A percentile compares a stretch with the other conserved stretches of the same genome.
Evolutionary conservation across 306 rosid species (phyloP).

Genomic region (Pachyrhizus erosus): DNA sequence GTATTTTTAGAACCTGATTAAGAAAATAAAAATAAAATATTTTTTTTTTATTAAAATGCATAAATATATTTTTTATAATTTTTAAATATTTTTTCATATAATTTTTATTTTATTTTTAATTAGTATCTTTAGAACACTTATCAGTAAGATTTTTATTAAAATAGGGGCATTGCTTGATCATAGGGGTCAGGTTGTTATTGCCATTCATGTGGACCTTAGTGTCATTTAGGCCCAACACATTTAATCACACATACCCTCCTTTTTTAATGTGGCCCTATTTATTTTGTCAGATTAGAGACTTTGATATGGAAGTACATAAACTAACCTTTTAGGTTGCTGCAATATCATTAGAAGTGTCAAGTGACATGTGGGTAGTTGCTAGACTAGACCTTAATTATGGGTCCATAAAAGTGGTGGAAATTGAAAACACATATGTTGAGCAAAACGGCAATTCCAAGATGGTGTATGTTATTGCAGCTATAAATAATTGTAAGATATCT

Average conservation of each 20-base stretch:
- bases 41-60: no score
- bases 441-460: conserved; percentile 30
- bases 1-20: no score
- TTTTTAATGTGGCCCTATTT: conserved; percentile 51
- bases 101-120: no score
- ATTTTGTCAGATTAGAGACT: conserved; percentile 42
- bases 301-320: conserved; percentile 33
- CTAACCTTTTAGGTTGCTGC: conserved; percentile 31
- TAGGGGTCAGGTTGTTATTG: conserved; percentile 28
- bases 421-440: not conserved
- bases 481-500: conserved; percentile 21
- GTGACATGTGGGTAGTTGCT: conserved; percentile 37
- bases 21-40: no score
- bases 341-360: conserved; percentile 43
- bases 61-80: no score
- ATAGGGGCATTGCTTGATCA: conserved; percentile 23
- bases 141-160: no score
- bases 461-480: not conserved
- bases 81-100: no score
- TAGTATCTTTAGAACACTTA: no score
- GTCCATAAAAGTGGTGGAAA: conserved; percentile 32
- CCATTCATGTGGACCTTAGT: conserved; percentile 52
- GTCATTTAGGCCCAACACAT: conserved; percentile 48
- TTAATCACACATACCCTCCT: conserved; percentile 31
- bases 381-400: conserved; percentile 37